These are phyloP conservation scores for Trifolium dubium DNA, from an alignment of 306 rosid genomes.

Conservation along the genomic window DNA sequence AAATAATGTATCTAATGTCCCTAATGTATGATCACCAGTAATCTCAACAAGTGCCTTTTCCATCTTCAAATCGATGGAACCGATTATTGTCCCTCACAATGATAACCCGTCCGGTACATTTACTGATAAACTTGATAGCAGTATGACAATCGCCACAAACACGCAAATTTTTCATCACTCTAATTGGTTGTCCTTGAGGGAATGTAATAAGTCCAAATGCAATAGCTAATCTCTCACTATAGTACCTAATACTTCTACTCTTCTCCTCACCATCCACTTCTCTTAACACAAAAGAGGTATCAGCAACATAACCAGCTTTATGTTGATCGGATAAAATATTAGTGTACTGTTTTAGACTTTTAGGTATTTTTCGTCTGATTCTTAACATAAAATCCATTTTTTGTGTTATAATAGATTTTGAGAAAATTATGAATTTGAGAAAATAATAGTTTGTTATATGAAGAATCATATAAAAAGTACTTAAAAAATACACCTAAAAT, in stretches of 20 bases:
- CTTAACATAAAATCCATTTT: no score
- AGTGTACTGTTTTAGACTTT: no score
- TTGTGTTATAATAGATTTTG: no score
- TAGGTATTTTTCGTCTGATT: no score
- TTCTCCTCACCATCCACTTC: slow-evolving; percentile 81
- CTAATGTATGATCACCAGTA: slow-evolving; percentile 63
- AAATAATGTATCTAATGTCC: slow-evolving; percentile 1
- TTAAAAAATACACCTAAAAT: no score
- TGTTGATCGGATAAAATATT: no score
- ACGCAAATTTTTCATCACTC: slow-evolving; percentile 90
- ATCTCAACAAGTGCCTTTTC: slow-evolving; percentile 84
- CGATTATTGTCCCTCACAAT: slow-evolving; percentile 81
- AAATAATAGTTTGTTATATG: no score
- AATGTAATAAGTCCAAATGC: slow-evolving; percentile 78
- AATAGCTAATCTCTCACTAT: slow-evolving; percentile 87
- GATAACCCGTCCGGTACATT: slow-evolving; percentile 72
- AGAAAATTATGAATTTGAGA: no score
- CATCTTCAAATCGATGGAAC: slow-evolving; percentile 87
- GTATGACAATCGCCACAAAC: slow-evolving; percentile 93
- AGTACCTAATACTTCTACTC: slow-evolving; percentile 63
- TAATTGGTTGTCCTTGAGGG: slow-evolving; percentile 70
- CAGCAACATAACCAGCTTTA: slow-evolving; percentile 84
- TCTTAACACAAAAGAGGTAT: slow-evolving; percentile 78
- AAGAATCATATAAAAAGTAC: no score
- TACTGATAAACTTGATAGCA: slow-evolving; percentile 84